Evolutionary conservation across 2,329 filamentous ascomycete species (phyloP), one percentile per base, ranked within the genome.

Genomic region (Trichocomaceae sp.): DNA sequence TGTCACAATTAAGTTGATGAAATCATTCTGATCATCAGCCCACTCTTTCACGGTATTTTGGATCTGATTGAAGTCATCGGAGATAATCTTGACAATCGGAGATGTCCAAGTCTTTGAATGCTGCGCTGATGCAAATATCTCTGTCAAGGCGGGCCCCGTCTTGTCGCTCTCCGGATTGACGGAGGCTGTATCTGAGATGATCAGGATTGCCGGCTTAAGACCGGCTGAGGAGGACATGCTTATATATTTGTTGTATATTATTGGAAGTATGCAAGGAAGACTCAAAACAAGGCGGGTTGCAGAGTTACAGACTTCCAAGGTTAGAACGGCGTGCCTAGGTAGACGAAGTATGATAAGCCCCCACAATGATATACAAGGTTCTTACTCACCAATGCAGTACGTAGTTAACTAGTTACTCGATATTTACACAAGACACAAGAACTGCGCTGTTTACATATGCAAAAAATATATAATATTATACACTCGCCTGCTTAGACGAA

Each of bases 161-260:
- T 83, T 83, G 72, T 99, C 93, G 1, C 88, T 85, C 3, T 86
- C 83, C 0, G 89, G 82, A 69, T 96, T 86, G 62, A 83, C 79
- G 8, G 85, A 83, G 5, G 91, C 93, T 5, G 93, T 99, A 50
- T 95, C 95, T 1, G 93, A 97, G 39, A 99, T 80, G 61, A 97
- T 81, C 52, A 99, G 79, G 48, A 99, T 85, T 7, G 87, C 88
- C 33, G 85, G 86, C 66, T 77, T 86, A 12, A 97, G 76, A 51
- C 61, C 64, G 47, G 56, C 50, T 19, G 64, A 66, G 46, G 44
- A 26, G 45, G 46, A 6, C 26, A 47, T 31, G 19, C 20, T 35
- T 47, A 47, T 35, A n/a, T 29, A n/a, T 17, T 10, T 35, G 9
- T 2, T 47, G 6, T 31, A 31, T n/a, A 15, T 9, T 17, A 20